Evolutionary conservation across 1,284 basidiomycete species (phyloP).

Genomic region (Polyporus tsugae): DNA sequence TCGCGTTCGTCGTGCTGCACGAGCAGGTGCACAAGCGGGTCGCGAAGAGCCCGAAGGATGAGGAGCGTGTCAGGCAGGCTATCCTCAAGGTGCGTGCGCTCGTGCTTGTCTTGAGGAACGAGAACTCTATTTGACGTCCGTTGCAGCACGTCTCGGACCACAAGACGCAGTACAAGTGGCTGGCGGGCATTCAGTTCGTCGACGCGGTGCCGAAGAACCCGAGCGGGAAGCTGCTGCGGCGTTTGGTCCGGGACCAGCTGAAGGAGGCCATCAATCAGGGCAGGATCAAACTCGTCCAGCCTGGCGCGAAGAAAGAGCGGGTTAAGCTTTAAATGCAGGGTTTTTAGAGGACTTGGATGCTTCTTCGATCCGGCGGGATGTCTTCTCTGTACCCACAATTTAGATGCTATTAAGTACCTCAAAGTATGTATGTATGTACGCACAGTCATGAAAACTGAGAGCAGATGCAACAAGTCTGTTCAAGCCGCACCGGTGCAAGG

Average conservation of each 20-base stretch:
- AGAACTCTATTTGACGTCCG: not conserved
- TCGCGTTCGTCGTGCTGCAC: constrained; percentile 73
- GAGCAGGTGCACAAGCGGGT: constrained; percentile 52
- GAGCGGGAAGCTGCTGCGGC: constrained; percentile 38
- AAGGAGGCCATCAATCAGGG: constrained; percentile 32
- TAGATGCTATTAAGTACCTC: not conserved
- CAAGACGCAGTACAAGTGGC: constrained; percentile 38
- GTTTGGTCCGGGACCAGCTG: constrained; percentile 32
- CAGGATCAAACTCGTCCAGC: constrained; percentile 27
- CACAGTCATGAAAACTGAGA: not conserved
- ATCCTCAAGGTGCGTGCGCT: constrained; percentile 36
- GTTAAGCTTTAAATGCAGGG: constrained; percentile 28
- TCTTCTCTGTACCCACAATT: not conserved
- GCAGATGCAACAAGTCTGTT: too few species aligned
- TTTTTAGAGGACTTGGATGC: not conserved
- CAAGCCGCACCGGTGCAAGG: too few species aligned
- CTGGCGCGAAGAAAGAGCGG: constrained; percentile 24
- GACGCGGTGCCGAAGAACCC: constrained; percentile 39
- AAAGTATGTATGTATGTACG: not conserved
- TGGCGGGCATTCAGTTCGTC: constrained; percentile 37
- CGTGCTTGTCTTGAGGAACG: not conserved
- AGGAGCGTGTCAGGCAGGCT: constrained; percentile 40
- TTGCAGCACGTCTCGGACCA: constrained; percentile 41
- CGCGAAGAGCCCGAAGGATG: constrained; percentile 44
- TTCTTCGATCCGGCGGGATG: not conserved